A percentile compares a stretch with the other conserved stretches of the same genome.
phyloP scores from a whole-genome alignment of 2,329 filamentous ascomycete genomes.

The Alternaria novae-zelandiae region DNA sequence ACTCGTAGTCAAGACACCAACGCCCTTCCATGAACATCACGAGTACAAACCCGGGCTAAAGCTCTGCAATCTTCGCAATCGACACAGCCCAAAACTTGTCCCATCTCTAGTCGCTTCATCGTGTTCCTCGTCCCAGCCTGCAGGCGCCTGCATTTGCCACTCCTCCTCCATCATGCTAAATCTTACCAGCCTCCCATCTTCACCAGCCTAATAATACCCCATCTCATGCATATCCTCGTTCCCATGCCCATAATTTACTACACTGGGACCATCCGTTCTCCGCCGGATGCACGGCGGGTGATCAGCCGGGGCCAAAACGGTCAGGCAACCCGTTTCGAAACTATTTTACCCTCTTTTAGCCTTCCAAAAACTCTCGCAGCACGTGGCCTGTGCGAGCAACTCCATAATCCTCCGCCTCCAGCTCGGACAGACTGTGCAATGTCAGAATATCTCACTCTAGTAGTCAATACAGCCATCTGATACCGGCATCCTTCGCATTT shows the following conservation, averaged over 20 bases:
- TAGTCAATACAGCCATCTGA: background rate
- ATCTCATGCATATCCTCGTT: conserved; percentile 2
- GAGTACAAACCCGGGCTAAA: background rate
- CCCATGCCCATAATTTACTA: conserved; percentile 11
- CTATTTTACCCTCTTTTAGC: conserved; percentile 32
- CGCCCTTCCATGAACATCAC: background rate
- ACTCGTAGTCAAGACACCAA: background rate
- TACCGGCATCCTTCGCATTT: background rate
- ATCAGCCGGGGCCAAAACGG: conserved; percentile 16
- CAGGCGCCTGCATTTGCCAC: background rate
- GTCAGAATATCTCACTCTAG: background rate
- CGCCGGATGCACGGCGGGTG: conserved; percentile 9
- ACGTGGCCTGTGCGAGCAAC: background rate
- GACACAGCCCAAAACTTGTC: background rate
- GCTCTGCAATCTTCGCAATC: background rate
- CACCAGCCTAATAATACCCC: conserved; percentile 15
- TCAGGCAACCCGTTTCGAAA: conserved; percentile 32
- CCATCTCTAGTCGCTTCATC: background rate
- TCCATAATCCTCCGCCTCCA: background rate
- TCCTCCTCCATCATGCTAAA: background rate
- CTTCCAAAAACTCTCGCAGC: conserved; percentile 11
- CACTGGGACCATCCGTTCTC: conserved; percentile 32
- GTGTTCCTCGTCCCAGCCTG: background rate
- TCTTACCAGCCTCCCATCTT: conserved; percentile 1
- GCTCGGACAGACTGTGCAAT: background rate